Base-by-base conservation (phyloP, 2,329 filamentous ascomycete genomes). In the Fulvia fulva region DNA sequence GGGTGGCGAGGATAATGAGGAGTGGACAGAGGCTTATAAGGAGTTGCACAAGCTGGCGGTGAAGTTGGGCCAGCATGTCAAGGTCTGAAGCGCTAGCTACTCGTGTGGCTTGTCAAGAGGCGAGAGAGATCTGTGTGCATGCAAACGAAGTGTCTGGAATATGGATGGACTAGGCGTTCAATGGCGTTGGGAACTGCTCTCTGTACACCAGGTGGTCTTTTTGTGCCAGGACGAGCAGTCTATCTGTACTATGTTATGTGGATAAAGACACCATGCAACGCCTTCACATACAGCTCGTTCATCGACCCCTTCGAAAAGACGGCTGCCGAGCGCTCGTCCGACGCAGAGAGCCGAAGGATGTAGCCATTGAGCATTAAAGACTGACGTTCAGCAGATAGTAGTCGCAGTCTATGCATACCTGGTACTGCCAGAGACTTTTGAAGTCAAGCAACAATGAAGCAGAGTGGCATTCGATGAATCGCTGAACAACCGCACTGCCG, bases 1-100 rank as follows among this genome's bases (percentile, higher is more conserved):
- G 63, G 74, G 71, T 44, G 74, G 75, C 63, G 75, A 75, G n/a
- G 77, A 79, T 63, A 79, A 78, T 58, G 80, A 83, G 62, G 73
- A 87, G 67, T 80, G 80, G 68, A 84, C 84, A 73, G 72, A 84
- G 61, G 80, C 81, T 26, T 75, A 79, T 68, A 83, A 83, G 76
- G 82, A 84, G 63, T 71, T 87, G 67, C 77, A 80, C 62, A 85
- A 85, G 76, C 67, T 85, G 57, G 83, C 83, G 44, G 69, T 79
- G 65, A 86, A 86, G 77, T 81, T 86, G 70, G 75, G 75, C 51
- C 78, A 81, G 74, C 78, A 77, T 61, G 80, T 85, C 57, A 81
- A 78, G 74, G 77, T 86, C 58, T 80, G 19, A 23, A 16, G 25
- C n/a, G 14, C 21, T n/a, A n/a, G 14, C 5, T 19, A 25, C 43